Evolutionary conservation across 129 eudicot species (phyloP).

Genomic region (Glebionis coronaria): DNA sequence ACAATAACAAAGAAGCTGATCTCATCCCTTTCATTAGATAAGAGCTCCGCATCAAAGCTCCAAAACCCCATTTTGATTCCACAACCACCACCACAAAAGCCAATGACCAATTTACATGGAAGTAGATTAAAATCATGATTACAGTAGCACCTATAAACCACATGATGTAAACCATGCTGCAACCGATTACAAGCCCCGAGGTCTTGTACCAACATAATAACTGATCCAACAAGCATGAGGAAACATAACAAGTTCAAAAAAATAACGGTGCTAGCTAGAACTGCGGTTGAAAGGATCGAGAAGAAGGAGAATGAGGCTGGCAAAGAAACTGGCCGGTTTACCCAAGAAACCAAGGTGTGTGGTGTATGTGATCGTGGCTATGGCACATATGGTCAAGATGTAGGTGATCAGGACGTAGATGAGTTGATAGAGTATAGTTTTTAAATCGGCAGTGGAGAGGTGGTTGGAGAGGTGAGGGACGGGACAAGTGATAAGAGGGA

Average conservation of each 20-base stretch:
- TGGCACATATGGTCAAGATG: too few species aligned
- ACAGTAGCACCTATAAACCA: not conserved
- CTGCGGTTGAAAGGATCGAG: slow-evolving; percentile 38
- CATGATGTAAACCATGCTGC: slow-evolving; percentile 20
- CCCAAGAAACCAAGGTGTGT: slow-evolving; percentile 51
- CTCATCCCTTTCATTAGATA: slow-evolving; percentile 50
- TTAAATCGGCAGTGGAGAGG: slow-evolving; percentile 8
- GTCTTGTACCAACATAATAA: not conserved
- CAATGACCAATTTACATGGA: slow-evolving; percentile 49
- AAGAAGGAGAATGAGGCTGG: slow-evolving; percentile 39
- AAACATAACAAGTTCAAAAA: slow-evolving; percentile 10
- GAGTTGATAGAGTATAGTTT: not conserved
- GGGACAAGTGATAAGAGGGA: slow-evolving; percentile 39
- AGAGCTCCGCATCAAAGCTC: slow-evolving; percentile 48
- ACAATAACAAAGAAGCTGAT: slow-evolving; percentile 32
- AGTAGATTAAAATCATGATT: slow-evolving; percentile 16
- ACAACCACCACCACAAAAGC: slow-evolving; percentile 47
- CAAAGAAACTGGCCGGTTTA: slow-evolving; percentile 38
- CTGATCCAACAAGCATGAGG: slow-evolving; percentile 5
- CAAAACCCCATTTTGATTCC: slow-evolving; percentile 68
- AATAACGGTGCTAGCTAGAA: slow-evolving; percentile 15
- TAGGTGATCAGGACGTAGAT: not conserved
- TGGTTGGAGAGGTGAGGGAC: slow-evolving; percentile 10
- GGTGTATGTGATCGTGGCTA: slow-evolving; percentile 48
- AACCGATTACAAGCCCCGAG: slow-evolving; percentile 37